Conservation (phyloP, 2,329 filamentous ascomycete species). For the Curvularia hawaiiensis region DNA sequence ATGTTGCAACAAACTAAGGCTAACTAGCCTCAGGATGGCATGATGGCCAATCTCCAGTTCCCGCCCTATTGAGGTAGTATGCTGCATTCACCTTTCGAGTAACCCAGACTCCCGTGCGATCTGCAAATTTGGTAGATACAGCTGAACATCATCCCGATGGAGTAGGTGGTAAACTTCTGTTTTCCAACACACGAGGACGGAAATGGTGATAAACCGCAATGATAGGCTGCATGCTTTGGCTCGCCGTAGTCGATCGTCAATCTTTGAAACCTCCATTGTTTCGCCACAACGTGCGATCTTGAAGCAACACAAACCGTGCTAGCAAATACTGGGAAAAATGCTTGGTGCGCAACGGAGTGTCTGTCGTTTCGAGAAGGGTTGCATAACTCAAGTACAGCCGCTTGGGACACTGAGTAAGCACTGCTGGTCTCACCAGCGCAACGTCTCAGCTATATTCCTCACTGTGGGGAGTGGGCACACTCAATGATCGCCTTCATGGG, state of each 20-base stretch:
- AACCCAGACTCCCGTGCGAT: neutral
- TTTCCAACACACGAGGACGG: neutral
- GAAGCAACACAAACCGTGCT: neutral
- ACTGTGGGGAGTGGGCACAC: neutral
- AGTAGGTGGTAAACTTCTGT: neutral
- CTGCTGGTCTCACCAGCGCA: constrained; percentile 6
- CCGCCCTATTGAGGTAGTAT: constrained; percentile 11
- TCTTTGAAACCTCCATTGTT: constrained; percentile 6
- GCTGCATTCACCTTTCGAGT: neutral
- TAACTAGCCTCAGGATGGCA: constrained; percentile 14
- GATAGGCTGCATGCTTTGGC: neutral
- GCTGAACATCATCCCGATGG: too few relatives aligned
- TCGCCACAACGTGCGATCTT: neutral
- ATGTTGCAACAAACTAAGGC: neutral
- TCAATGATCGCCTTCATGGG: constrained; percentile 6
- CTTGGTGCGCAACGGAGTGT: neutral
- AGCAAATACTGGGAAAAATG: neutral
- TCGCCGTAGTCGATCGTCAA: neutral
- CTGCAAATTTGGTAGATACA: neutral
- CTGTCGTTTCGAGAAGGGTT: neutral
- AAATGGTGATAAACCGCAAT: neutral
- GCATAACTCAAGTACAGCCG: neutral
- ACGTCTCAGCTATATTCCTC: neutral
- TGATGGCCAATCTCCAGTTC: constrained; percentile 18
- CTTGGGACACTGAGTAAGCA: neutral